phyloP scores from a whole-genome alignment of 2,329 filamentous ascomycete genomes.

The Ophiostoma montium region DNA sequence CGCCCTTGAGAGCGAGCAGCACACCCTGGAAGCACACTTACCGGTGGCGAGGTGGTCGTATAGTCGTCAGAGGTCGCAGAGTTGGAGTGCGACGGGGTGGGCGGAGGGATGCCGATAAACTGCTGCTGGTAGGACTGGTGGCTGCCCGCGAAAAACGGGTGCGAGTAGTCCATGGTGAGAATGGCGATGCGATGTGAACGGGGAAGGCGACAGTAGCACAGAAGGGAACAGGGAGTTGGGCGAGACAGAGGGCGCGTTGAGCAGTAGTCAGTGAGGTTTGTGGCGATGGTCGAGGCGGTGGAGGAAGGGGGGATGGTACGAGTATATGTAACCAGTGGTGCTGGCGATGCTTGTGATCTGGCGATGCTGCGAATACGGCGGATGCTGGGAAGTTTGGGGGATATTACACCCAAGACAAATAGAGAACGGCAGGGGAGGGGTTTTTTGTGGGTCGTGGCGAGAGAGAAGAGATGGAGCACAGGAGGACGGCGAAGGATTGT shows the following conservation, averaged over 20 bases:
- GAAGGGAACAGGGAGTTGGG: neutral
- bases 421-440: too few relatives aligned
- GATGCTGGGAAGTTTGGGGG: too few relatives aligned
- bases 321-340: too few relatives aligned
- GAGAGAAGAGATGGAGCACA: too few relatives aligned
- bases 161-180: conserved; percentile 35
- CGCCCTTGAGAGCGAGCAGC: too few relatives aligned
- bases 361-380: too few relatives aligned
- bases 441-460: too few relatives aligned
- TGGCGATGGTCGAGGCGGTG: too few relatives aligned
- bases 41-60: conserved; percentile 38
- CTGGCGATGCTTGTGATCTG: too few relatives aligned
- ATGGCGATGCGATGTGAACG: neutral
- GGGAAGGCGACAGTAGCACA: neutral
- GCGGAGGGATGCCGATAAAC: conserved; percentile 38
- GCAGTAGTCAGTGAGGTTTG: neutral
- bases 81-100: conserved; percentile 42
- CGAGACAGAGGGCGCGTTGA: neutral
- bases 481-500: too few relatives aligned
- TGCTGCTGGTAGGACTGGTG: conserved; percentile 40
- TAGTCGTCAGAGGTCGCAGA: conserved; percentile 41
- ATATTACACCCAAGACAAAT: too few relatives aligned
- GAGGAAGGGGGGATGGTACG: too few relatives aligned
- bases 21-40: conserved; percentile 23
- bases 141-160: conserved; percentile 31